Percentiles rank a stretch among this genome's conserved stretches.
phyloP scores from a whole-genome alignment of 2,329 filamentous ascomycete species.

The Fusarium avenaceum region DNA sequence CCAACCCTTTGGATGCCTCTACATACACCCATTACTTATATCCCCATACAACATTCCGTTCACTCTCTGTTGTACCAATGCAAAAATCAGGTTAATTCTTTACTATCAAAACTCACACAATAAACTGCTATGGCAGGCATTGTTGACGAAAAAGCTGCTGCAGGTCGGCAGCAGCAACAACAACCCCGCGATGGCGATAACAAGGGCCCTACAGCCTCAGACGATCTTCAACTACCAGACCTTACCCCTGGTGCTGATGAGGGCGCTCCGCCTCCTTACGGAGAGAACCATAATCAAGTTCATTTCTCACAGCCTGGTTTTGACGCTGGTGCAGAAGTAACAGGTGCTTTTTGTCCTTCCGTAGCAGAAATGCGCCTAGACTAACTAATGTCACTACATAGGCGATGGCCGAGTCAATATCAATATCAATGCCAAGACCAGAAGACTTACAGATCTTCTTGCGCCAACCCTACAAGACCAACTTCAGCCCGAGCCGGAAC shows the following conservation, averaged over 20 bases:
- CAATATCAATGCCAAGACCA: conserved; percentile 79
- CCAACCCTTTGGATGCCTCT: neutral
- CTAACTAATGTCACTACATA: conserved; percentile 50
- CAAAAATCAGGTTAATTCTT: neutral
- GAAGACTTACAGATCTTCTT: conserved; percentile 75
- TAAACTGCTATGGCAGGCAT: conserved; percentile 46
- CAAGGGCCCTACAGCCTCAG: conserved; percentile 53
- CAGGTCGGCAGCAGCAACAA: conserved; percentile 39
- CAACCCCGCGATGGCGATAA: conserved; percentile 30
- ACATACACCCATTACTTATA: conserved; percentile 12
- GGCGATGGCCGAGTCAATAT: conserved; percentile 85
- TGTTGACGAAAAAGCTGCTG: conserved; percentile 48
- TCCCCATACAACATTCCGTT: neutral
- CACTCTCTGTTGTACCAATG: conserved; percentile 11
- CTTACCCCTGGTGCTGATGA: conserved; percentile 56
- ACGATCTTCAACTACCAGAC: conserved; percentile 59
- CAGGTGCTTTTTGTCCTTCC: conserved; percentile 55
- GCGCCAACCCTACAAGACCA: conserved; percentile 73
- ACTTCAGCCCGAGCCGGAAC: conserved; percentile 62
- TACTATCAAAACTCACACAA: conserved; percentile 3
- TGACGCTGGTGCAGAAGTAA: conserved; percentile 71
- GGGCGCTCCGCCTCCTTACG: conserved; percentile 70
- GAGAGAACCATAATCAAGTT: conserved; percentile 67
- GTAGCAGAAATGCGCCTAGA: neutral
- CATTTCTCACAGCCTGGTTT: conserved; percentile 73